Evolutionary conservation across 768 basidiomycete species (phyloP), one percentile per base, ranked within the genome.

Genomic region (Sarcomyxa edulis): DNA sequence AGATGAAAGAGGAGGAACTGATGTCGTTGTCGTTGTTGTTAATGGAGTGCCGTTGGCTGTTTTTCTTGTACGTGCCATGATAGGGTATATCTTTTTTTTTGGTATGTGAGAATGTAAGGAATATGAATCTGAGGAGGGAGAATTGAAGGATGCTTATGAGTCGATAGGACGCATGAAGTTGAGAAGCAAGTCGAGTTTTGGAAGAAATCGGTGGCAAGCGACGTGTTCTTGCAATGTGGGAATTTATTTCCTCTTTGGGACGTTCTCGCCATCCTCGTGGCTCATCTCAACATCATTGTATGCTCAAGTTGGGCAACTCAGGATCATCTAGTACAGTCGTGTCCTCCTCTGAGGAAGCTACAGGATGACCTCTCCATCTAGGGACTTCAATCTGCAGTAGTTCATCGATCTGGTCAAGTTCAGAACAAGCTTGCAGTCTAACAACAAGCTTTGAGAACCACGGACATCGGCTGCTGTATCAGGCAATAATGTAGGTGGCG

Each of bases 371-470:
- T 16, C 34, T 14, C 41, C 33, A 37, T 9, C 15, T 12, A 8
- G 26, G 23, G 3, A 35, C 25, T 16, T 31, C 24, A 9, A 21
- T 27, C 4, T 24, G 25, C 25, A 81, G 49, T 26, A 80, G 58
- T 23, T 28, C 25, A 43, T 72, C 69, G 30, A 81, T 63, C 19
- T 72, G 73, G 21, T 70, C 69, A 19, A 72, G 38, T 16, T 62
- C 65, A 31, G 53, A 49, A 35, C 74, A 73, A 16, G 48, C 53
- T 29, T 53, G 53, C 41, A 82, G 44, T 4, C 65, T 64, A 39
- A 64, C 45, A 37, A 74, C 68, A 56, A 82, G 80, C 47, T 72
- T 74, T 12, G 59, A 48, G 51, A 70, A 78, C 78, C 78, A 81
- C 21, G 74, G 61, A 21, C 68, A 66, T 38, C 78, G 69, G 39